A percentile compares a stretch with the other conserved stretches of the same genome.
phyloP scores from a whole-genome alignment of 352 stramenopile genomes.

The Phytopythium vexans region DNA sequence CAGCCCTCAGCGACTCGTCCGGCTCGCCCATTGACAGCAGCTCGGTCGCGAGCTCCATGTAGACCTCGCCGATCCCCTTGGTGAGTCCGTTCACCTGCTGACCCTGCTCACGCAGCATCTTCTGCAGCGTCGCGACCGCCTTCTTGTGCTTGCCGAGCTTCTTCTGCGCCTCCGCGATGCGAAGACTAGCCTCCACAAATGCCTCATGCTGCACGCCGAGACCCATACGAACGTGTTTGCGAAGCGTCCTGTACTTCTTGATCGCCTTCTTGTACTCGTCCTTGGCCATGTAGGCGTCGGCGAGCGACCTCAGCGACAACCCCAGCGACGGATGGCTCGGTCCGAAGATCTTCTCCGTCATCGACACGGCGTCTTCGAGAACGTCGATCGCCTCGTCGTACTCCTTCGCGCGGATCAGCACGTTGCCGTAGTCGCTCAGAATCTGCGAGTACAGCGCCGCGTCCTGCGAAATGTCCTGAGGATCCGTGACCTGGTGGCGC shows the following conservation, averaged over 20 bases:
- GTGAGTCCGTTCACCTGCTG: slow-evolving; percentile 59
- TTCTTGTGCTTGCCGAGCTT: slow-evolving; percentile 55
- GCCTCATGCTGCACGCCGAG: slow-evolving; percentile 68
- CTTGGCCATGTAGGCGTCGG: slow-evolving; percentile 77
- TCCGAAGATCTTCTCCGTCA: slow-evolving; percentile 75
- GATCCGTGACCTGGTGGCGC: slow-evolving; percentile 45
- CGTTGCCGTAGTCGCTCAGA: slow-evolving; percentile 75
- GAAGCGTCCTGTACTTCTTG: slow-evolving; percentile 64
- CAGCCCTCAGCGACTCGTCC: slow-evolving; percentile 32
- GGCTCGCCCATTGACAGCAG: slow-evolving; percentile 41
- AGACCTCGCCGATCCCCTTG: slow-evolving; percentile 68
- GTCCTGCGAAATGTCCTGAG: slow-evolving; percentile 59
- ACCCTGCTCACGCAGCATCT: slow-evolving; percentile 52
- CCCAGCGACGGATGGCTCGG: slow-evolving; percentile 78
- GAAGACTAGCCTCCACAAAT: slow-evolving; percentile 67
- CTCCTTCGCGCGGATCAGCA: slow-evolving; percentile 68
- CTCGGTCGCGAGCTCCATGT: slow-evolving; percentile 67
- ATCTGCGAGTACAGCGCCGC: slow-evolving; percentile 74
- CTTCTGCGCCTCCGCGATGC: slow-evolving; percentile 71
- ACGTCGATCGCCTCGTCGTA: slow-evolving; percentile 78
- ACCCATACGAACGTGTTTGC: slow-evolving; percentile 62
- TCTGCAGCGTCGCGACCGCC: slow-evolving; percentile 48
- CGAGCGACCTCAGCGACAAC: slow-evolving; percentile 69
- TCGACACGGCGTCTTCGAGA: slow-evolving; percentile 65
- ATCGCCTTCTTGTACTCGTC: slow-evolving; percentile 70